Base-by-base conservation (phyloP, 2,329 filamentous ascomycete genomes). In the Phaeophleospora eucalypticola region DNA sequence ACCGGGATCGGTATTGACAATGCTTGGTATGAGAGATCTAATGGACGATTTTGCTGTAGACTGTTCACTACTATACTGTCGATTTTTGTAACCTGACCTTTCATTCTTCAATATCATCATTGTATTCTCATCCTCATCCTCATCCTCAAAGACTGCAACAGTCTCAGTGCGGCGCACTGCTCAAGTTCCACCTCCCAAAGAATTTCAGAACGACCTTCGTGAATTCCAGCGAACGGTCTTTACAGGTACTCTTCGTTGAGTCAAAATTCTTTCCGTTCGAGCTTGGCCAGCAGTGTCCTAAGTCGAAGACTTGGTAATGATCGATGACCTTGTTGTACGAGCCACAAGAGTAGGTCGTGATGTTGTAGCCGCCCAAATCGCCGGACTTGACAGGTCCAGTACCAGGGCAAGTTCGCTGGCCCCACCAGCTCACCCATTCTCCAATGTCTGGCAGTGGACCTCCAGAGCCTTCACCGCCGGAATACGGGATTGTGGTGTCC, bases 261-360 rank as follows among this genome's bases (percentile, higher is more conserved):
- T 63, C 59, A 19, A 33, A 56, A 41, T 58, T 62, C 15, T 45
- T 43, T 6, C 52, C 51, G 7, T 38, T 48, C 10, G 33, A 34
- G 33, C 49, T 68, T 2, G 70, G 68, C 71, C 71, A 74, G 36
- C 66, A 64, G 49, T 73, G 71, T 6, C 59, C 61, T n/a, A 70
- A 29, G 4, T 68, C 65, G 9, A 57, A 62, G 27, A 69, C 59
- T 33, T 61, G 62, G 48, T 71, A 72, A 43, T 72, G 70, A 24
- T 65, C 56, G 7, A 71, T 62, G 4, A 63, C 50, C 17, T 67
- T 64, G 24, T 58, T 56, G 57, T 44, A 59, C 54, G 61, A 46
- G 37, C 52, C 52, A 52, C 62, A 53, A 3, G 59, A 57, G 48
- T 61, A 64, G 3, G 55, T 61, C 2, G 56, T 60, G 8, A 57